These are phyloP conservation scores for Yarrowia deformans DNA, from an alignment of 805 yeast species.

Conservation along the genomic window DNA sequence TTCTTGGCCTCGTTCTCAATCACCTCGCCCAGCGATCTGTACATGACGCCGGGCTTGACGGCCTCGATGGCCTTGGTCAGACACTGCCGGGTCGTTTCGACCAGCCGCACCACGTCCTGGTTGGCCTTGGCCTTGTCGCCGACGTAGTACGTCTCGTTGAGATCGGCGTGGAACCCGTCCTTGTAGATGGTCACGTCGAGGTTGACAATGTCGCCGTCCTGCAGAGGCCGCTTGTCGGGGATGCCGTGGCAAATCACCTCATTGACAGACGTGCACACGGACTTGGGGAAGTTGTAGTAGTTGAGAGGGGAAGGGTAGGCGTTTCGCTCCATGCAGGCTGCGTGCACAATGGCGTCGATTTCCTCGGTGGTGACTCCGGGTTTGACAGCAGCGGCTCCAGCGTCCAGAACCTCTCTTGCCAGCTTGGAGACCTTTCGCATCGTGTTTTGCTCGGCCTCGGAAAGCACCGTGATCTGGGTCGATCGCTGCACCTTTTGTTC, in stretches of 20 bases:
- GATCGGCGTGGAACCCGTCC: constrained; percentile 90
- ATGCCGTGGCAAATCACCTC: constrained; percentile 98
- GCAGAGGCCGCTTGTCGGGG: constrained; percentile 84
- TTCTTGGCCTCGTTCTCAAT: constrained; percentile 86
- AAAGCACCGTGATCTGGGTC: constrained; percentile 67
- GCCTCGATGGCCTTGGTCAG: constrained; percentile 80
- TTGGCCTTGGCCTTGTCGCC: constrained; percentile 86
- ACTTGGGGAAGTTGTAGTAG: constrained; percentile 91
- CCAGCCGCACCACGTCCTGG: constrained; percentile 83
- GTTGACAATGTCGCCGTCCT: constrained; percentile 95
- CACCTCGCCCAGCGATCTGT: constrained; percentile 84
- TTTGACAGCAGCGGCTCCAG: constrained; percentile 78
- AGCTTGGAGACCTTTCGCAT: constrained; percentile 76
- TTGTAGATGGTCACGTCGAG: constrained; percentile 85
- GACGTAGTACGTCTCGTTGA: constrained; percentile 95
- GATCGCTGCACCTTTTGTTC: constrained; percentile 78
- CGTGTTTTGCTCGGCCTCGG: constrained; percentile 72
- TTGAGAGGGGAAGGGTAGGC: constrained; percentile 96
- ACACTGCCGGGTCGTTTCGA: constrained; percentile 90
- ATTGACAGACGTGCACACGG: constrained; percentile 91
- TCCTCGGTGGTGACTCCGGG: constrained; percentile 96
- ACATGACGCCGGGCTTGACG: constrained; percentile 91
- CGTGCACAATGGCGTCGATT: constrained; percentile 83
- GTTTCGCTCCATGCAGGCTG: constrained; percentile 84
- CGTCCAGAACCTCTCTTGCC: constrained; percentile 89